phyloP scores from a whole-genome alignment of 2,329 filamentous ascomycete genomes.

The Xylariaceae sp. region DNA sequence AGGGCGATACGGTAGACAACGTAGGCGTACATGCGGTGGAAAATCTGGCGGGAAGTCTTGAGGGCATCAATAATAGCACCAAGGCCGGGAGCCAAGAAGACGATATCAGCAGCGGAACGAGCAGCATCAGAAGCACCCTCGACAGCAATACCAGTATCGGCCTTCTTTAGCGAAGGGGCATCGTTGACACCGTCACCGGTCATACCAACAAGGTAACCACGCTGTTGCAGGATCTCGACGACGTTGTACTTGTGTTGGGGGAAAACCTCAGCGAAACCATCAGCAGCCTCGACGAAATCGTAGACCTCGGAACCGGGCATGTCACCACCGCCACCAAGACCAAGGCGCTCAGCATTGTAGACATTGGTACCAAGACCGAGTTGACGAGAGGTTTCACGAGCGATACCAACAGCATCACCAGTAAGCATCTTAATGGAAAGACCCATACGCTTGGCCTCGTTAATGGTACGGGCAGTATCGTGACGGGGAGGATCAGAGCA shows the following conservation, averaged over 20 bases:
- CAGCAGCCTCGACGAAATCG: slow-evolving; percentile 93
- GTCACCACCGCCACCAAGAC: slow-evolving; percentile 87
- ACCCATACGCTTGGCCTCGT: slow-evolving; percentile 86
- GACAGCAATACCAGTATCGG: slow-evolving; percentile 95
- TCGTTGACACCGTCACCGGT: slow-evolving; percentile 97
- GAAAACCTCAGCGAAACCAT: slow-evolving; percentile 94
- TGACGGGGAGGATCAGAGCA: slow-evolving; percentile 91
- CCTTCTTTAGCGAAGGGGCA: slow-evolving; percentile 90
- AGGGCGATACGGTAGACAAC: slow-evolving; percentile 94
- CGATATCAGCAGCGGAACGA: slow-evolving; percentile 89
- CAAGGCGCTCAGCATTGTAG: slow-evolving; percentile 91
- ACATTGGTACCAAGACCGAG: slow-evolving; percentile 92
- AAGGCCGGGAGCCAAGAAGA: slow-evolving; percentile 89
- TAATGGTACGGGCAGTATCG: slow-evolving; percentile 88
- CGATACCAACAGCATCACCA: slow-evolving; percentile 92
- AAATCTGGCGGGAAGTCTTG: slow-evolving; percentile 93
- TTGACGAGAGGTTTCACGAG: slow-evolving; percentile 88
- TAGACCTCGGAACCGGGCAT: slow-evolving; percentile 95
- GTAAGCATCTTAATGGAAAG: slow-evolving; percentile 96
- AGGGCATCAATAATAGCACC: slow-evolving; percentile 92
- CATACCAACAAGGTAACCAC: slow-evolving; percentile 94
- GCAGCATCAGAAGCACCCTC: slow-evolving; percentile 91
- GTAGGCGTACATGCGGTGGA: slow-evolving; percentile 97
- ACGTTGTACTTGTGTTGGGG: slow-evolving; percentile 96
- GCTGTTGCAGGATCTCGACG: slow-evolving; percentile 91